These are phyloP conservation scores for Barnettozyma sucrosica DNA, from an alignment of 805 yeast genomes.

Conservation along the genomic window DNA sequence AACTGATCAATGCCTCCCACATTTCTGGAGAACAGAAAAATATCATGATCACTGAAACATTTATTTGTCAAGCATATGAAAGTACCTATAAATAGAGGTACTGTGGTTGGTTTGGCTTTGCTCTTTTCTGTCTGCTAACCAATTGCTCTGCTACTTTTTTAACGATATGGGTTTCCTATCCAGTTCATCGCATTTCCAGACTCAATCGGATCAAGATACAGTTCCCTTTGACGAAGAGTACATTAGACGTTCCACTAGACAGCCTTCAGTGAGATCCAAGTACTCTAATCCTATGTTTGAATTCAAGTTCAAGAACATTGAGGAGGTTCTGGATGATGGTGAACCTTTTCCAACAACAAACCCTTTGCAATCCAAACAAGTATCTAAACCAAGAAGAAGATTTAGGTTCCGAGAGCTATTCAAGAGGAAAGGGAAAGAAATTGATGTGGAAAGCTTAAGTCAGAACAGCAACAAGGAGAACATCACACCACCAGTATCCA, in stretches of 20 bases:
- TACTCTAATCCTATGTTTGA: conserved; percentile 8
- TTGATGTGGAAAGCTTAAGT: conserved; percentile 1
- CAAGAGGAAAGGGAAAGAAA: conserved; percentile 5
- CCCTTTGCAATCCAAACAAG: neutral
- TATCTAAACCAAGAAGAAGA: neutral
- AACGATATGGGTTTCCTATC: conserved; percentile 11
- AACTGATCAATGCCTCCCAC: neutral
- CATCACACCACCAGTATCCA: conserved; percentile 2
- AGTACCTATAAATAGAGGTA: neutral
- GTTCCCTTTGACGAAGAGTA: conserved; percentile 10
- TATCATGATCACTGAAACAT: neutral
- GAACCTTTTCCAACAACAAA: neutral
- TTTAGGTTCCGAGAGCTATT: conserved; percentile 5
- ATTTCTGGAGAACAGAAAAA: neutral
- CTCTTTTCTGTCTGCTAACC: neutral
- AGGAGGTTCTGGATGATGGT: neutral
- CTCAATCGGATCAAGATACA: neutral
- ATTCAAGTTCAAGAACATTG: conserved; percentile 1
- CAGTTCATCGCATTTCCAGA: neutral
- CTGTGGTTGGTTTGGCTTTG: neutral
- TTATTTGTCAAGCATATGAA: neutral
- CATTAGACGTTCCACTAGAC: conserved; percentile 4
- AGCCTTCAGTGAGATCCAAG: conserved; percentile 4
- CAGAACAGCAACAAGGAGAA: conserved; percentile 6
- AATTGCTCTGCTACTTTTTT: neutral